Evolutionary conservation across 2,329 filamentous ascomycete genomes (phyloP).

Genomic region (Aspergillus caelatus): DNA sequence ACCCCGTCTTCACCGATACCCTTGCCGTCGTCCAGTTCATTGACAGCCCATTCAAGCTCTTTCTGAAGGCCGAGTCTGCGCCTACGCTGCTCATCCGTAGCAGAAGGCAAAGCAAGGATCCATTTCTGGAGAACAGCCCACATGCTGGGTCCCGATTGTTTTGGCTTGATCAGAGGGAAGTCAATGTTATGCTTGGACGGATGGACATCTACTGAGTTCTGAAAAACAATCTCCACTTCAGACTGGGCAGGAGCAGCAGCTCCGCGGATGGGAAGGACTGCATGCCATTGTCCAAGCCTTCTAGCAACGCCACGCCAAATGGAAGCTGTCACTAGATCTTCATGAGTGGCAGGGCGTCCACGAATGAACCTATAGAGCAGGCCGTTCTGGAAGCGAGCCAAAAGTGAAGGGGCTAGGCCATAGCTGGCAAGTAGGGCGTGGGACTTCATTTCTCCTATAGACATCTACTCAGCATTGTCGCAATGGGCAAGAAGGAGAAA

Average conservation of each 20-base stretch:
- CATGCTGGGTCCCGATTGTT: slow-evolving; percentile 77
- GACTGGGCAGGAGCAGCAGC: slow-evolving; percentile 34
- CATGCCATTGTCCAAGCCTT: slow-evolving; percentile 91
- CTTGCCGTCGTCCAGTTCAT: slow-evolving; percentile 72
- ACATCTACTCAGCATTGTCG: slow-evolving; percentile 39
- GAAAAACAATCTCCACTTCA: slow-evolving; percentile 18
- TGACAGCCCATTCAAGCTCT: slow-evolving; percentile 72
- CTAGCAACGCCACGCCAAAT: slow-evolving; percentile 83
- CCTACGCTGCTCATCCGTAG: slow-evolving; percentile 68
- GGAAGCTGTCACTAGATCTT: slow-evolving; percentile 73
- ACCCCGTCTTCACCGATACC: slow-evolving; percentile 77
- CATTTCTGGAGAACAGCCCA: slow-evolving; percentile 98
- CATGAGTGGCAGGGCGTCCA: slow-evolving; percentile 76
- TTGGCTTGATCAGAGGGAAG: slow-evolving; percentile 54
- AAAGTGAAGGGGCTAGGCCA: slow-evolving; percentile 79
- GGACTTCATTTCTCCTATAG: slow-evolving; percentile 62
- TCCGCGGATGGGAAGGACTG: slow-evolving; percentile 61
- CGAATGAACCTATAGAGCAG: slow-evolving; percentile 91
- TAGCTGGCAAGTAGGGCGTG: slow-evolving; percentile 86
- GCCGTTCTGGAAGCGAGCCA: slow-evolving; percentile 93
- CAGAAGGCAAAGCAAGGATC: slow-evolving; percentile 80
- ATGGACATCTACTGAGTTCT: slow-evolving; percentile 26
- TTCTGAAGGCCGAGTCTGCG: slow-evolving; percentile 70
- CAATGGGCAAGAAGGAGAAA: slow-evolving; percentile 31
- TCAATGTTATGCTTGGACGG: slow-evolving; percentile 18